Conservation (phyloP, 2,329 filamentous ascomycete species). For the Colletotrichum noveboracense region DNA sequence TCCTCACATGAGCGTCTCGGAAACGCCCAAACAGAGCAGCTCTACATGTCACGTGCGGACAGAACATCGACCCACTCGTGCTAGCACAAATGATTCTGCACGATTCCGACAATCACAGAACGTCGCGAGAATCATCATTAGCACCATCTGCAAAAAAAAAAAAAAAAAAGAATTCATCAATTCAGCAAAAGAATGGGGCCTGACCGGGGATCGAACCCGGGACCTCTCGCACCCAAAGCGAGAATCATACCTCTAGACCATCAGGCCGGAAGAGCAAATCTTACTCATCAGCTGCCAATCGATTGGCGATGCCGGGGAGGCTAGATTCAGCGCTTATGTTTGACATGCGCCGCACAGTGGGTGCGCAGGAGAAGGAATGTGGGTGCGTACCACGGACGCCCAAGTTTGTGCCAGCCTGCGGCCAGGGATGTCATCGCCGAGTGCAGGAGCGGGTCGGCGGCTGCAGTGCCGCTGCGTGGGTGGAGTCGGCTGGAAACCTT, state of each 20-base stretch:
- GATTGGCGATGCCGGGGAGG: background rate
- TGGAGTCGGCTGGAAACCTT: background rate
- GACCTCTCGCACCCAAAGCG: conserved; percentile 40
- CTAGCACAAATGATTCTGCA: background rate
- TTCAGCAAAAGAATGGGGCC: conserved; percentile 25
- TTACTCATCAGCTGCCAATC: background rate
- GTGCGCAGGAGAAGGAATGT: background rate
- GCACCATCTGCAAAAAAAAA: background rate
- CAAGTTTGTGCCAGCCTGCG: background rate
- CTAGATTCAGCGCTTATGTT: background rate
- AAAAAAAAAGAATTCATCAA: background rate
- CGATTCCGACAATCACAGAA: background rate
- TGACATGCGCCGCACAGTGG: background rate
- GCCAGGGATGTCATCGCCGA: background rate
- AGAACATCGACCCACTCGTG: background rate
- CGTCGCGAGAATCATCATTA: background rate
- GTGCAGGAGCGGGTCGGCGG: background rate
- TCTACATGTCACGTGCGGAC: background rate
- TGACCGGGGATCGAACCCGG: conserved; percentile 37
- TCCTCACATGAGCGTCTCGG: conserved; percentile 6
- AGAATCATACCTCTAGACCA: conserved; percentile 41
- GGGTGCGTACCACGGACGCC: background rate
- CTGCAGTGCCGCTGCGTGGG: background rate
- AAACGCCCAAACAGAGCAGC: conserved; percentile 1
- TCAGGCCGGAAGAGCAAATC: conserved; percentile 21